Conservation (phyloP, 805 yeast genomes). For the Maudiozyma serrabonitensis region DNA sequence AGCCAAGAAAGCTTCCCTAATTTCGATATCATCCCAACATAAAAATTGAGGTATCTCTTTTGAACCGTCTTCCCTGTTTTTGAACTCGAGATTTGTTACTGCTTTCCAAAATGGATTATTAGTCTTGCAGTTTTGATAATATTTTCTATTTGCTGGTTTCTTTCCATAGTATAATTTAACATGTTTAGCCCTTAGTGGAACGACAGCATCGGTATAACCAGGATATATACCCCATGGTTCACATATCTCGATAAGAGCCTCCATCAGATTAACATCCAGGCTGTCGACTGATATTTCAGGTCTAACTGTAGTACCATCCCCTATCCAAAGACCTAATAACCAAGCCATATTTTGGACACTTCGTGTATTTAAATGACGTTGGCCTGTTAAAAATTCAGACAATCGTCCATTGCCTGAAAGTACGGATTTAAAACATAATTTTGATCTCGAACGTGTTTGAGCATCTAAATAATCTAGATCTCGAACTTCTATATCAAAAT, state of each 20-base stretch:
- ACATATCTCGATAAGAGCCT: conserved; percentile 20
- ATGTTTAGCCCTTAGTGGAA: conserved; percentile 19
- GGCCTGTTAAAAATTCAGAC: conserved; percentile 23
- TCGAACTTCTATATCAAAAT: conserved; percentile 34
- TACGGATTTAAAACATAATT: conserved; percentile 31
- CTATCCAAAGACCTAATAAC: conserved; percentile 36
- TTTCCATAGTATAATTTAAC: conserved; percentile 16
- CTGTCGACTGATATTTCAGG: conserved; percentile 27
- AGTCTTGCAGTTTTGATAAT: conserved; percentile 13
- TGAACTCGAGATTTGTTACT: conserved; percentile 17
- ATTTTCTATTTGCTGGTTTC: conserved; percentile 6
- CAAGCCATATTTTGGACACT: conserved; percentile 28
- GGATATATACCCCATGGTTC: conserved; percentile 21
- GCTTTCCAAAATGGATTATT: conserved; percentile 28
- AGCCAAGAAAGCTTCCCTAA: conserved; percentile 37
- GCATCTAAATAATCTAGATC: conserved; percentile 26
- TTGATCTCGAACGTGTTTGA: conserved; percentile 26
- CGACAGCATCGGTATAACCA: conserved; percentile 12
- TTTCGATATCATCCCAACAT: conserved; percentile 30
- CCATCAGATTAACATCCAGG: conserved; percentile 18
- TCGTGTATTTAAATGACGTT: conserved; percentile 16
- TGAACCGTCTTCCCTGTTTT: conserved; percentile 13
- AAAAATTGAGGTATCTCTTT: conserved; percentile 31
- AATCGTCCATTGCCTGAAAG: conserved; percentile 28
- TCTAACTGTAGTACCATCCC: conserved; percentile 26